Base-by-base conservation (phyloP, 148 eudicot genomes). In the Salicornia ramosissima region DNA sequence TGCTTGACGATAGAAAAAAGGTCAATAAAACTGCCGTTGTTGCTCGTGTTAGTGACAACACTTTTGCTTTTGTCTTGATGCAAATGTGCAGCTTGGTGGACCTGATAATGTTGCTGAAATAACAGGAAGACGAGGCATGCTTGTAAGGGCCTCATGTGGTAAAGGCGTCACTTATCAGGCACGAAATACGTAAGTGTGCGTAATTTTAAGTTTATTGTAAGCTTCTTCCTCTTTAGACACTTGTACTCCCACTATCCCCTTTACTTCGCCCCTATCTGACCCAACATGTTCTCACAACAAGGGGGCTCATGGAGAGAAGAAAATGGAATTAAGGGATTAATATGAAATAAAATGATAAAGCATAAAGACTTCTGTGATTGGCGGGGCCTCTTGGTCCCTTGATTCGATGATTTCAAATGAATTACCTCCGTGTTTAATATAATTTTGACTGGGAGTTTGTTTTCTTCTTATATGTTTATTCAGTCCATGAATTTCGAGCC, bases 61-160 rank as follows among this genome's bases (percentile, higher is more conserved):
- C 16, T 43, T 63, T 47, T 30, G 42, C 9, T 22, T 59, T 49
- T 72, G 40, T 52, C 42, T 29, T 77, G 50, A 39, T 53, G 33
- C 62, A 40, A 33, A 65, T 75, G 47, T 77, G 79, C 93, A 94
- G 98, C 93, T 94, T 71, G 98, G 98, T 66, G 98, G 98, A 61
- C 97, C 98, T 59, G 97, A 83, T 76, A 87, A 90, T 73, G 98
- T 94, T 71, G 96, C 98, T 43, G 98, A 94, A 84, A 88, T 94
- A 39, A 94, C 98, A 7, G 98, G 98, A 75, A 81, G 98, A 74
- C 82, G 88, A 65, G 92, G 97, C 69, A 94, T 90, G 98, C 86
- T 94, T 70, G 92, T 94, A 64, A 83, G 96, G 80, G 82, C 95
- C 70, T 80, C 98, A 65, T 81, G 83, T 65, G 97, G 98, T 68